Evolutionary conservation across 2,329 filamentous ascomycete genomes (phyloP).

Genomic region (Ceratocystis cubensis): DNA sequence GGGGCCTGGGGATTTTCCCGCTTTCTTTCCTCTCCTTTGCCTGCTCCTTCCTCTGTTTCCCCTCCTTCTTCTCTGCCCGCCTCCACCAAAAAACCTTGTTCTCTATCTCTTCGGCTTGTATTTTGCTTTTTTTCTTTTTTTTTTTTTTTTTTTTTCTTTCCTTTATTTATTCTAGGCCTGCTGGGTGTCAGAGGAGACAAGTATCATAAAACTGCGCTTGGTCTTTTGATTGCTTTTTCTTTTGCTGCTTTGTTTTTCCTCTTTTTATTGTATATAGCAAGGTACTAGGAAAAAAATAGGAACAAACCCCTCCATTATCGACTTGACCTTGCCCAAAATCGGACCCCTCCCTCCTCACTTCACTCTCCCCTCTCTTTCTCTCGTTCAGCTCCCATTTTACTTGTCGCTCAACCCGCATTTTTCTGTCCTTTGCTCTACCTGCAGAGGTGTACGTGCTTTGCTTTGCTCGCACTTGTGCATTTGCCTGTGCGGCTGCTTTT

Average conservation of each 20-base stretch:
- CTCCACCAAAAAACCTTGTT: not conserved
- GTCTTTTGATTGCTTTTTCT: not conserved
- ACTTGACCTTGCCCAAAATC: not conserved
- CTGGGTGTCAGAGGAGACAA: not conserved
- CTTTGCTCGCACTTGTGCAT: not conserved
- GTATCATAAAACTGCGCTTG: not conserved
- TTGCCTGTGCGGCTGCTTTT: not conserved
- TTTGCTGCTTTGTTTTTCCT: not conserved
- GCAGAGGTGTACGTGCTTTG: not conserved
- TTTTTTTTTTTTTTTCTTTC: not conserved
- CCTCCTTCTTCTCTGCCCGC: not conserved
- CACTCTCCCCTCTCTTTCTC: not conserved
- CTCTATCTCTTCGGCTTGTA: not conserved
- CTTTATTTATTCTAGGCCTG: too few species aligned
- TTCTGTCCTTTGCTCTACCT: not conserved
- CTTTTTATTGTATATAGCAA: not conserved
- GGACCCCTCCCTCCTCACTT: conserved; percentile 1
- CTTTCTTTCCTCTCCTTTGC: not conserved
- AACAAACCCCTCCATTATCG: conserved; percentile 7
- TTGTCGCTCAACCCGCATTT: not conserved
- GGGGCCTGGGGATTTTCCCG: not conserved
- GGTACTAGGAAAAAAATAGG: not conserved
- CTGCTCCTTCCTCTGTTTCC: not conserved
- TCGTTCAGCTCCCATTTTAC: not conserved
- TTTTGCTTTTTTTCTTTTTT: not conserved